Evolutionary conservation across 2,329 filamentous ascomycete species (phyloP), one percentile per base, ranked within the genome.

Genomic region (Coniella lustricola): DNA sequence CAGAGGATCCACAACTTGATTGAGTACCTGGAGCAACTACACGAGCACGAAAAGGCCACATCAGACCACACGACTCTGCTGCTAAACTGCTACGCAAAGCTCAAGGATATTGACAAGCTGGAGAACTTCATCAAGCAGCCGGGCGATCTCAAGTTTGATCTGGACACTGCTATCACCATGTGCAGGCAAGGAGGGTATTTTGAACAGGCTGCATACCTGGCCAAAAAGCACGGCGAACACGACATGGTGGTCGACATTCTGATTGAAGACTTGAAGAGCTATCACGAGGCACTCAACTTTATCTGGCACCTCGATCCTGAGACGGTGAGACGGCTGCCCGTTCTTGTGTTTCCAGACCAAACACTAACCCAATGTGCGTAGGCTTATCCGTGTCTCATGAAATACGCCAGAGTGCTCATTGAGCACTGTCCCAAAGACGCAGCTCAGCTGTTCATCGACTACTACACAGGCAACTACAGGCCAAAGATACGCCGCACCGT

Each of bases 1-100:
- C 93, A 98, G 75, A 80, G 90, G 54, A 96, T 98, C 67, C 90
- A 96, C 59, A 98, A 97, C 62, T 74, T 98, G 22, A 97, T 98
- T 48, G 89, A 95, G 62, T 98, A 97, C 60, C 75, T 98, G 2
- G 94, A 98, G 67, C 90, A 98, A 65, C 73, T 98, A 14, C 93
- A 98, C 60, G 90, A 97, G 54, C 89, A 94, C 59, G 84, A 91
- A 60, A 91, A 85, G 62, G 94, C 93, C 0, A 96, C 91, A 2
- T 85, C 90, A 2, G 93, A 98, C 56, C 93, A 98, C 59, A 98
- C 93, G 0, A 98, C 93, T 0, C 71, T 98, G 10, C 74, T 98
- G 1, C 71, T 98, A 37, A 98, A 98, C 63, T 98, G 93, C 67
- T 98, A 98, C 62, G 93, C 93, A 0, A 98, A 98, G 62, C 72